Conservation (phyloP, 768 basidiomycete genomes). For the Boletus bicolor region DNA sequence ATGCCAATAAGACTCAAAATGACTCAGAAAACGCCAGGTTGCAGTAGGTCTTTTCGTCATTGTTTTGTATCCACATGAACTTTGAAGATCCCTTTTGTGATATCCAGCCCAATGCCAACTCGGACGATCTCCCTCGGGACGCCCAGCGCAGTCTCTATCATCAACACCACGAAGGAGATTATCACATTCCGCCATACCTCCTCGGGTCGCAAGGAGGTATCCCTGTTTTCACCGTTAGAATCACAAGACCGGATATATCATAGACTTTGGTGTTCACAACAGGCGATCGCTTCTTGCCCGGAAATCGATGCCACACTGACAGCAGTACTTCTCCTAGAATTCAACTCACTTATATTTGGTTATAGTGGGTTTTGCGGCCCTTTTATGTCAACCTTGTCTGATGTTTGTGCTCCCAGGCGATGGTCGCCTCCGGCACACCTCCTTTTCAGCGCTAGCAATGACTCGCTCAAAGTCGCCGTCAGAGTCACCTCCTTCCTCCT, state of each 20-base stretch:
- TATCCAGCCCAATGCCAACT: slow-evolving; percentile 9
- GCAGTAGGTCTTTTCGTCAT: slow-evolving; percentile 15
- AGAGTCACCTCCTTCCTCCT: background rate
- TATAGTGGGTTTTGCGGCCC: slow-evolving; percentile 43
- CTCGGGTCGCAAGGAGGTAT: slow-evolving; percentile 18
- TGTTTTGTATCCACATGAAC: background rate
- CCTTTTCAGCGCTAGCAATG: slow-evolving; percentile 37
- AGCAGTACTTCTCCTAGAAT: slow-evolving; percentile 52
- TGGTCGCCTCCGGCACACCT: slow-evolving; percentile 47
- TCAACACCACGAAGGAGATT: slow-evolving; percentile 14
- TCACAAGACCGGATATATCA: slow-evolving; percentile 6
- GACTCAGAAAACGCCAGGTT: slow-evolving; percentile 11
- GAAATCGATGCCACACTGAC: slow-evolving; percentile 28
- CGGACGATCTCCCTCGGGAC: slow-evolving; percentile 12
- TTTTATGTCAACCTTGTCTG: background rate
- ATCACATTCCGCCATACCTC: slow-evolving; percentile 21
- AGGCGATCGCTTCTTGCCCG: background rate
- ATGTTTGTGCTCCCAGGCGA: slow-evolving; percentile 39
- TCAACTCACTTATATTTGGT: slow-evolving; percentile 59
- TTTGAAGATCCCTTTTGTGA: slow-evolving; percentile 4
- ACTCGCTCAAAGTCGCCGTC: background rate
- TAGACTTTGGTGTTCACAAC: slow-evolving; percentile 24
- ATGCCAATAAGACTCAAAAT: slow-evolving; percentile 6
- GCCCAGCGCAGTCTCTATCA: background rate
- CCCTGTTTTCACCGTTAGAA: slow-evolving; percentile 6